phyloP scores from a whole-genome alignment of 2,329 filamentous ascomycete species.

The Colletotrichum higginsianum region DNA sequence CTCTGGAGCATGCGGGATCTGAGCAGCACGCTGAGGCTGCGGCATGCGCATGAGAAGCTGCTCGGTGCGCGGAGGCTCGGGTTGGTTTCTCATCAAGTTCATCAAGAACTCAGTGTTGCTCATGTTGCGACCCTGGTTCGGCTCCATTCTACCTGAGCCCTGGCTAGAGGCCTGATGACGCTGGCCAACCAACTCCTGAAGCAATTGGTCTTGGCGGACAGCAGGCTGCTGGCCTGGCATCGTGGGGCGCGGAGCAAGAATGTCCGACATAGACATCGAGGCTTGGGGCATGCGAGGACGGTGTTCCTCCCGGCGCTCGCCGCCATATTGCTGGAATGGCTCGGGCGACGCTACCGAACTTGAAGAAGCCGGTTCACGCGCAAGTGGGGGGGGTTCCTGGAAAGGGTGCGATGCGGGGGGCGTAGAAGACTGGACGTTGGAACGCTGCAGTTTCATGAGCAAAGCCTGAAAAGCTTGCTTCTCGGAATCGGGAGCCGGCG shows the following conservation, averaged over 20 bases:
- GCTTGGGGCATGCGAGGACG: constrained; percentile 58
- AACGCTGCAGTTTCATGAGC: constrained; percentile 83
- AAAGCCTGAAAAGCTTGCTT: constrained; percentile 89
- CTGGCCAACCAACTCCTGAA: constrained; percentile 73
- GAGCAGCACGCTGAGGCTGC: constrained; percentile 66
- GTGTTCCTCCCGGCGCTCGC: constrained; percentile 62
- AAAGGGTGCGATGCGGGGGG: constrained; percentile 62
- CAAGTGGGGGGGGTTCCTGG: constrained; percentile 54
- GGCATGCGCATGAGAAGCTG: constrained; percentile 66
- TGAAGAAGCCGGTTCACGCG: constrained; percentile 46
- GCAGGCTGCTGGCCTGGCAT: constrained; percentile 63
- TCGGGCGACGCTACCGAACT: constrained; percentile 63
- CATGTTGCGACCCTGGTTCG: constrained; percentile 62
- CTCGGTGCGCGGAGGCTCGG: constrained; percentile 67
- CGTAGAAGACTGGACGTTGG: constrained; percentile 61
- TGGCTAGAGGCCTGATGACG: constrained; percentile 71
- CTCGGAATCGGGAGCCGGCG: constrained; percentile 73
- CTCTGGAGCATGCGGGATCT: constrained; percentile 62
- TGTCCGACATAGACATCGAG: constrained; percentile 63
- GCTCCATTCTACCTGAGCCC: constrained; percentile 62
- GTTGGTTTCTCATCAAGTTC: constrained; percentile 78
- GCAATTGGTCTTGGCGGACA: constrained; percentile 70
- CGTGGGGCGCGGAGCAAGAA: constrained; percentile 65
- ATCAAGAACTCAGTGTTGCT: constrained; percentile 88
- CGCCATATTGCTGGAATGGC: constrained; percentile 63